Conservation (phyloP, 495 filamentous ascomycete genomes). For the Trichocladium antarcticum region DNA sequence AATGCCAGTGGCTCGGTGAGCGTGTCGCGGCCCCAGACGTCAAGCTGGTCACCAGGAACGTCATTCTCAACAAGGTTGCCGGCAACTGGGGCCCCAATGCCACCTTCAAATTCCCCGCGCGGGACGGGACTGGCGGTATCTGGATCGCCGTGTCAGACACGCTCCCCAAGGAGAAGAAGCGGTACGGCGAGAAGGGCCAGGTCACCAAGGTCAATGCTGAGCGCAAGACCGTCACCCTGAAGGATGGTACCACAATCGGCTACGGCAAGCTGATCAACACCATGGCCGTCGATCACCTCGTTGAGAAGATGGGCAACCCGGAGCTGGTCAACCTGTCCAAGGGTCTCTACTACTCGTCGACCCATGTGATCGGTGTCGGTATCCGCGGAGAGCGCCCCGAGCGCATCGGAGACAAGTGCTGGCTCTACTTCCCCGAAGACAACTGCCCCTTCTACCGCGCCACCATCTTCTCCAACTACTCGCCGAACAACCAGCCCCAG, state of each 20-base stretch:
- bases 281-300: constrained; percentile 89
- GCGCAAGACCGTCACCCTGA: constrained; percentile 68
- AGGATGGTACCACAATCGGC: constrained; percentile 78
- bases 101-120: constrained; percentile 96
- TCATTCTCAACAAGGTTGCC: constrained; percentile 90
- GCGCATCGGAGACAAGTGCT: constrained; percentile 98
- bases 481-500: constrained; percentile 90
- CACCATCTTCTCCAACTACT: constrained; percentile 99
- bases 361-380: constrained; percentile 94
- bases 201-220: constrained; percentile 78
- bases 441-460: constrained; percentile 99
- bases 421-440: constrained; percentile 99
- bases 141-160: constrained; percentile 97
- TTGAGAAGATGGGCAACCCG: constrained; percentile 75
- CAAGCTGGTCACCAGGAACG: constrained; percentile 89
- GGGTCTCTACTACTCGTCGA: constrained; percentile 91
- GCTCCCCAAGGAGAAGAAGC: constrained; percentile 79
- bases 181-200: constrained; percentile 72
- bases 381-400: constrained; percentile 87
- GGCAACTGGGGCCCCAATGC: constrained; percentile 98
- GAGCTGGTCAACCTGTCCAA: constrained; percentile 75
- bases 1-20: constrained; percentile 98
- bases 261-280: constrained; percentile 91
- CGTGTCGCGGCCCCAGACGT: constrained; percentile 94
- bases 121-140: constrained; percentile 92